These are phyloP conservation scores for Boletus pseudopeckii DNA, from an alignment of 768 basidiomycete species.

Conservation along the genomic window DNA sequence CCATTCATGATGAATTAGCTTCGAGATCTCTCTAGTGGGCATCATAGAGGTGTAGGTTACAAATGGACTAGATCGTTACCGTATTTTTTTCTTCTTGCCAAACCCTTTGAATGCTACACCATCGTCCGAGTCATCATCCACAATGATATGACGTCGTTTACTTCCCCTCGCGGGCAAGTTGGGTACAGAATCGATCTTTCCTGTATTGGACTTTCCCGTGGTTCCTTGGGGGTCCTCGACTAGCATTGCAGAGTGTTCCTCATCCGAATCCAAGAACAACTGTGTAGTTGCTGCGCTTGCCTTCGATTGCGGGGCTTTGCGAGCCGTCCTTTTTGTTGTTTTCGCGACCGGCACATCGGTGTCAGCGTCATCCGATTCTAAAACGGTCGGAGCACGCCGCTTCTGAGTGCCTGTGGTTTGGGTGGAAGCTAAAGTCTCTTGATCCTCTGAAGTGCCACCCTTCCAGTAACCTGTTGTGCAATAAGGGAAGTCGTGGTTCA, in stretches of 20 bases:
- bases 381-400: conserved; percentile 29
- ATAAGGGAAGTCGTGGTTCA: not conserved
- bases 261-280: conserved; percentile 53
- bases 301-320: conserved; percentile 31
- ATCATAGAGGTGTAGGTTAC: conserved; percentile 1
- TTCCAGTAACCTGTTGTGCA: conserved; percentile 55
- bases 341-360: conserved; percentile 15
- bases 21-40: conserved; percentile 2
- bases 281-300: conserved; percentile 26
- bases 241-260: conserved; percentile 29
- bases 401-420: conserved; percentile 20
- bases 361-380: conserved; percentile 42
- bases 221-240: not conserved
- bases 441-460: conserved; percentile 24
- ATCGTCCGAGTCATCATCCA: conserved; percentile 71
- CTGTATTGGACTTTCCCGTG: not conserved
- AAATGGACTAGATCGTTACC: conserved; percentile 4
- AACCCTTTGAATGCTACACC: conserved; percentile 70
- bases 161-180: conserved; percentile 10
- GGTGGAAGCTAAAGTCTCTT: conserved; percentile 17
- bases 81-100: conserved; percentile 29
- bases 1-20: conserved; percentile 69
- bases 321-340: conserved; percentile 12
- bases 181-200: conserved; percentile 3
- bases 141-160: conserved; percentile 37